These are phyloP conservation scores for Pilaira anomala DNA, from an alignment of 192 early-diverging fungal species.

Conservation along the genomic window DNA sequence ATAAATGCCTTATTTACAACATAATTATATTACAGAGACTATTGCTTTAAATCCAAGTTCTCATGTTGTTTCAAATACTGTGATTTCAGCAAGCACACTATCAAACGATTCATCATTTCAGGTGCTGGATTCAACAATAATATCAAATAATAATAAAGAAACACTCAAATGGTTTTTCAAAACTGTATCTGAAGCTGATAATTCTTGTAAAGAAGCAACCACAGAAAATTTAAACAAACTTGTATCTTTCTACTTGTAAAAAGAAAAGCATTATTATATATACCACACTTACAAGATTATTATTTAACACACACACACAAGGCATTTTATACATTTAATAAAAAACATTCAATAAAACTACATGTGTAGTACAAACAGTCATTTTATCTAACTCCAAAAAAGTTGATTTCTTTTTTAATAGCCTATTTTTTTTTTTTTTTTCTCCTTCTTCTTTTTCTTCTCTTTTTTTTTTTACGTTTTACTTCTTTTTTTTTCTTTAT, in stretches of 20 bases:
- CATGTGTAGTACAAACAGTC: too few relatives aligned
- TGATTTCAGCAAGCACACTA: background rate
- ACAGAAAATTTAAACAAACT: slow-evolving; percentile 17
- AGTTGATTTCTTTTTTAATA: too few relatives aligned
- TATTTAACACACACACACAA: too few relatives aligned
- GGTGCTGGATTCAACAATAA: background rate
- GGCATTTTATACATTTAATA: too few relatives aligned
- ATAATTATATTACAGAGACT: background rate
- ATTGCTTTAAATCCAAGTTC: background rate
- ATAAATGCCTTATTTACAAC: background rate
- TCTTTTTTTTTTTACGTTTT: background rate
- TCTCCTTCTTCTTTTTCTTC: too few relatives aligned
- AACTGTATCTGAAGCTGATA: background rate
- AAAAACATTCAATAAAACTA: too few relatives aligned
- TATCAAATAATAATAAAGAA: background rate
- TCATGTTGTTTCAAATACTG: background rate
- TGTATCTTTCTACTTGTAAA: slow-evolving; percentile 21
- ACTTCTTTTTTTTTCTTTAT: background rate
- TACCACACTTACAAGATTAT: too few relatives aligned
- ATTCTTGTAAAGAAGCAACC: slow-evolving; percentile 9
- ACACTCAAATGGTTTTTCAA: slow-evolving; percentile 8
- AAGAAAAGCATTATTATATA: background rate
- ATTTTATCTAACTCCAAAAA: too few relatives aligned
- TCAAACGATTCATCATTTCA: background rate
- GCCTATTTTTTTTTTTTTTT: too few relatives aligned